Conservation (phyloP, 352 stramenopile genomes). For the Phytophthora rubi region DNA sequence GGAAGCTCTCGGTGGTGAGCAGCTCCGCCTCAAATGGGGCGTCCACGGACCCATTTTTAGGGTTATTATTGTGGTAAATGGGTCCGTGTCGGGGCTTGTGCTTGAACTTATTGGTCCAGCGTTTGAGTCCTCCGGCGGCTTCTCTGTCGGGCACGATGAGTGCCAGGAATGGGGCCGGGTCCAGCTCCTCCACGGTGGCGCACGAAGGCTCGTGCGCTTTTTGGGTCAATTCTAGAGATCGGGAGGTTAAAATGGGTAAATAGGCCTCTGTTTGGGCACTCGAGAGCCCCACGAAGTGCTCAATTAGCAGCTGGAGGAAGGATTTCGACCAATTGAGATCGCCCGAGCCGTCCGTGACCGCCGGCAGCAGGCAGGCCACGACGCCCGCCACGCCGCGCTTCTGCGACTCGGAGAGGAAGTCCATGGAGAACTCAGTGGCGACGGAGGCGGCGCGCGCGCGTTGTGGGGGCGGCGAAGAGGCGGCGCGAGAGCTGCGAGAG, state of each 20-base stretch:
- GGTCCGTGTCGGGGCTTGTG: constrained; percentile 33
- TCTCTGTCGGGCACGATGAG: constrained; percentile 52
- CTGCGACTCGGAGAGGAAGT: constrained; percentile 55
- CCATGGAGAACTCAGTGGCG: constrained; percentile 30
- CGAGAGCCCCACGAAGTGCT: constrained; percentile 64
- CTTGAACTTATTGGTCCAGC: constrained; percentile 40
- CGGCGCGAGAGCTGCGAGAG: too few species aligned
- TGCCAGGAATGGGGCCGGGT: constrained; percentile 67
- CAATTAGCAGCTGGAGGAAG: constrained; percentile 71
- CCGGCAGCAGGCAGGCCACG: constrained; percentile 68
- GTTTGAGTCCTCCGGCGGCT: constrained; percentile 27
- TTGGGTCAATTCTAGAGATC: constrained; percentile 25
- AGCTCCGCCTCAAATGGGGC: not conserved
- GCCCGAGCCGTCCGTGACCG: constrained; percentile 69
- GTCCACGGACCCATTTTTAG: too few species aligned
- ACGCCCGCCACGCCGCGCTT: constrained; percentile 75
- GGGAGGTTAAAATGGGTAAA: constrained; percentile 69
- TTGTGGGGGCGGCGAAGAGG: too few species aligned
- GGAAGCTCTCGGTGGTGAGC: constrained; percentile 36
- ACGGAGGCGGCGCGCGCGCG: not conserved
- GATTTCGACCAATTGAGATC: constrained; percentile 62
- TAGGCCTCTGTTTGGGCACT: constrained; percentile 66
- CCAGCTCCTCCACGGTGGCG: constrained; percentile 34
- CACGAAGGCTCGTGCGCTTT: constrained; percentile 28
- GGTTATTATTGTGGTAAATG: too few species aligned